Evolutionary conservation across 176 grass and related monocot genomes (phyloP), one percentile per base, ranked within the genome.

Genomic region (Calamus simplicifolius): DNA sequence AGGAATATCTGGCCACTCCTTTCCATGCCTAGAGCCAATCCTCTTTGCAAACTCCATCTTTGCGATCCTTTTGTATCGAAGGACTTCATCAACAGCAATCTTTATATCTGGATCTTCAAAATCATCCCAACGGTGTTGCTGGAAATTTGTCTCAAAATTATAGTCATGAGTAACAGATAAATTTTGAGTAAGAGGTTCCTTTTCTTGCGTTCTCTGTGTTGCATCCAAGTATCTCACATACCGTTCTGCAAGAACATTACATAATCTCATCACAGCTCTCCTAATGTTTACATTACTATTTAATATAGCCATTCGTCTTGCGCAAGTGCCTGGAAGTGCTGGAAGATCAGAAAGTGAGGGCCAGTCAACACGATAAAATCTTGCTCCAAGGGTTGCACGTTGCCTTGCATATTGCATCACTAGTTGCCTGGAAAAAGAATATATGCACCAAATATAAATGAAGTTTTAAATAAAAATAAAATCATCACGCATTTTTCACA

Each of bases 31-130:
- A 50, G 63, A 48, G 35, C 63, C 50, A 35, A 64, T 50, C 80
- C 62, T 76, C 71, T 77, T 85, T 18, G 27, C 57, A 78, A 73
- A 82, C 49, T 84, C 79, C 85, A 91, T 38, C 25, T 85, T 97
- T 64, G 85, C 75, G 69, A 71, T 69, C 61, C 61, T 75, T 73
- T 78, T 97, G 70, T 82, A 85, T 58, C 81, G 74, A 85, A 97
- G 72, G 52, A 88, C 78, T 66, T 97, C 87, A 60, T 88, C 76
- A 71, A 97, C 52, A 66, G 83, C 87, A 58, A 38, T 67, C 81
- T 82, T 91, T 76, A 97, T 78, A 31, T 97, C 87, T 68, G 75
- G 72, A 72, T 83, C 84, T 55, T 82, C 81, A 52, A 91, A 88
- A 77, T 91, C 49, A 80, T 97, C 83, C 93, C 93, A 97, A 71